Percentiles rank a stretch among this genome's conserved stretches.
Evolutionary conservation across 768 basidiomycete species (phyloP).

Genomic region (Mycena filopes): DNA sequence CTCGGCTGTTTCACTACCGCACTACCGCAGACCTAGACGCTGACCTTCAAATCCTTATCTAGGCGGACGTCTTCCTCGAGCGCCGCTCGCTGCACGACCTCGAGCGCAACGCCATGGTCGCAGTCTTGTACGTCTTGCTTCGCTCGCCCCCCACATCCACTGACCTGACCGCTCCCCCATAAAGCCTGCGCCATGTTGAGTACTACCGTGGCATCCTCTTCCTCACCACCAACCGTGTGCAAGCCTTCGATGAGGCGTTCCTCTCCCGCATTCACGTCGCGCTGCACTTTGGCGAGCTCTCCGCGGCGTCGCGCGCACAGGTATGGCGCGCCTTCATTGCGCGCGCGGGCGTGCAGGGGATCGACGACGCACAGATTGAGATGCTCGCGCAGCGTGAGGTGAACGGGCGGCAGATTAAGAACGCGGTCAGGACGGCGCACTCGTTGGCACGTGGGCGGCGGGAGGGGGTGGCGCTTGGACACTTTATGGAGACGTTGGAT

Average conservation of each 20-base stretch:
- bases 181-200: slow-evolving; percentile 64
- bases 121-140: slow-evolving; percentile 60
- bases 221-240: slow-evolving; percentile 66
- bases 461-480: slow-evolving; percentile 57
- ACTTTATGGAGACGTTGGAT: slow-evolving; percentile 68
- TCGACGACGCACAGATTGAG: slow-evolving; percentile 55
- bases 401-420: slow-evolving; percentile 78
- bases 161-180: slow-evolving; percentile 12
- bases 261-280: slow-evolving; percentile 75
- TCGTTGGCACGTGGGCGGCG: slow-evolving; percentile 63
- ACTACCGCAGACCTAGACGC: not conserved
- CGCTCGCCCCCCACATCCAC: slow-evolving; percentile 33
- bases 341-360: slow-evolving; percentile 42
- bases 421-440: slow-evolving; percentile 72
- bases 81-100: slow-evolving; percentile 72
- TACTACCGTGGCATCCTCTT: slow-evolving; percentile 68
- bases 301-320: slow-evolving; percentile 60
- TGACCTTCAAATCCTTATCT: too few species aligned
- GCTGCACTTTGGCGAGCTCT: slow-evolving; percentile 70
- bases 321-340: slow-evolving; percentile 73
- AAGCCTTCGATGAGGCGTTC: slow-evolving; percentile 75
- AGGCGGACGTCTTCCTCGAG: slow-evolving; percentile 80
- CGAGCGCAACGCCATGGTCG: slow-evolving; percentile 77
- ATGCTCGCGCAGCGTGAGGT: slow-evolving; percentile 61
- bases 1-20: not conserved